Percentiles rank a stretch among this genome's conserved stretches.
These are phyloP conservation scores for Cadophora malorum DNA, from an alignment of 2,329 filamentous ascomycete species.

Conservation along the genomic window DNA sequence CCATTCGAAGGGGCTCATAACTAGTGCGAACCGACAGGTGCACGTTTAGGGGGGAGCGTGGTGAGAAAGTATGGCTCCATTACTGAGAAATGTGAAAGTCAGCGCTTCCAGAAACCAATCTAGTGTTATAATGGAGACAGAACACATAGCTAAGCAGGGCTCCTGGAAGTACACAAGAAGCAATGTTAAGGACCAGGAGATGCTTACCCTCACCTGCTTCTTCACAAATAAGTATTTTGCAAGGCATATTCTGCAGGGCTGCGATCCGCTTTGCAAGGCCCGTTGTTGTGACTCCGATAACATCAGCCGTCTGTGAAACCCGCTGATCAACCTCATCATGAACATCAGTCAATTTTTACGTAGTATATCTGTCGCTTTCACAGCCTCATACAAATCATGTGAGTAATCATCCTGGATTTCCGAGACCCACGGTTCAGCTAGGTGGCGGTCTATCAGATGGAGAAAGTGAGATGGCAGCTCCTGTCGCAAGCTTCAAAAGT, in stretches of 20 bases:
- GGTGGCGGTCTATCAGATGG: slow-evolving; percentile 20
- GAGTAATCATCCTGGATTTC: slow-evolving; percentile 23
- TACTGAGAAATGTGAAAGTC: too few relatives aligned
- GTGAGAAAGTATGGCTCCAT: too few relatives aligned
- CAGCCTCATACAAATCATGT: slow-evolving; percentile 28
- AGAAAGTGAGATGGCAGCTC: slow-evolving; percentile 2
- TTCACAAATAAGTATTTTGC: slow-evolving; percentile 47
- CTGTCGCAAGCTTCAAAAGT: slow-evolving; percentile 20
- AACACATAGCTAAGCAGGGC: too few relatives aligned
- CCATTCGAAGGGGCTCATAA: too few relatives aligned
- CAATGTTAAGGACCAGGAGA: too few relatives aligned
- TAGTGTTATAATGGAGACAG: too few relatives aligned
- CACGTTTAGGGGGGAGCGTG: too few relatives aligned
- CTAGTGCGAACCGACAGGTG: too few relatives aligned
- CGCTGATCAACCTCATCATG: slow-evolving; percentile 31
- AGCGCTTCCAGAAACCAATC: too few relatives aligned
- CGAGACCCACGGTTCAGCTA: slow-evolving; percentile 29
- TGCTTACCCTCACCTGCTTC: slow-evolving; percentile 45
- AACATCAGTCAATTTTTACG: slow-evolving; percentile 22
- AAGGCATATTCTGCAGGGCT: slow-evolving; percentile 29
- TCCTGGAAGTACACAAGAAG: too few relatives aligned
- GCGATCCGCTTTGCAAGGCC: slow-evolving; percentile 56
- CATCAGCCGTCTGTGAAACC: too few relatives aligned
- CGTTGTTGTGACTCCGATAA: too few relatives aligned
- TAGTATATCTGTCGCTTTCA: slow-evolving; percentile 11